A percentile compares a stretch with the other conserved stretches of the same genome.
phyloP scores from a whole-genome alignment of 495 filamentous ascomycete species.

The Aspergillus ostianus region DNA sequence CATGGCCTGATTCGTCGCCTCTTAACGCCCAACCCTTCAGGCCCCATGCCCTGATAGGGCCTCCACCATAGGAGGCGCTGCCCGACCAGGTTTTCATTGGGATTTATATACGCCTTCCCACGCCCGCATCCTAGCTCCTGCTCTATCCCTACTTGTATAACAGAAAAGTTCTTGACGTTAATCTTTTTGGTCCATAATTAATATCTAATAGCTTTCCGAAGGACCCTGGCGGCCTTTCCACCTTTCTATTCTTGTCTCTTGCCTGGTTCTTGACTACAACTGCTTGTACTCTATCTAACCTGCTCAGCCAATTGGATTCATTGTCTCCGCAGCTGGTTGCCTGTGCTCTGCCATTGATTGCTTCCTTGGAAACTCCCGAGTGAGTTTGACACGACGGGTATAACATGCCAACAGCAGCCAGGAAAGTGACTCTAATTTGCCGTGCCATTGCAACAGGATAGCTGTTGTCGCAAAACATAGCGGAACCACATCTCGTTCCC shows the following conservation, averaged over 20 bases:
- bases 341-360: not conserved
- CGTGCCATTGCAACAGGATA: slow-evolving; percentile 22
- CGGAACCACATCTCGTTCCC: not conserved
- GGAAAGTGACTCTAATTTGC: slow-evolving; percentile 19
- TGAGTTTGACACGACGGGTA: slow-evolving; percentile 18
- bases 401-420: slow-evolving; percentile 23
- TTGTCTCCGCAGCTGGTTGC: slow-evolving; percentile 1
- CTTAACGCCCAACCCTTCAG: slow-evolving; percentile 25
- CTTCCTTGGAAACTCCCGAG: slow-evolving; percentile 16
- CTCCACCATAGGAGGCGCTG: slow-evolving; percentile 22
- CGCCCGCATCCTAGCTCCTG: slow-evolving; percentile 6
- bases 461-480: not conserved
- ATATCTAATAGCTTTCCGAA: slow-evolving; percentile 7
- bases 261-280: not conserved
- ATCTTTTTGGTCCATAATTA: slow-evolving; percentile 1
- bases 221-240: not conserved
- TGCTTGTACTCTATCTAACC: slow-evolving; percentile 1
- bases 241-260: slow-evolving; percentile 2
- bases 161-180: not conserved
- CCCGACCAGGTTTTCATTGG: slow-evolving; percentile 22
- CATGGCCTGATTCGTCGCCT: slow-evolving; percentile 22
- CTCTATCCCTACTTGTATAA: slow-evolving; percentile 7
- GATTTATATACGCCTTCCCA: slow-evolving; percentile 12
- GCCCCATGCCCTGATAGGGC: slow-evolving; percentile 24
- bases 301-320: not conserved